Base-by-base conservation (phyloP, 441 rosid genomes). In the Populus hybrid region DNA sequence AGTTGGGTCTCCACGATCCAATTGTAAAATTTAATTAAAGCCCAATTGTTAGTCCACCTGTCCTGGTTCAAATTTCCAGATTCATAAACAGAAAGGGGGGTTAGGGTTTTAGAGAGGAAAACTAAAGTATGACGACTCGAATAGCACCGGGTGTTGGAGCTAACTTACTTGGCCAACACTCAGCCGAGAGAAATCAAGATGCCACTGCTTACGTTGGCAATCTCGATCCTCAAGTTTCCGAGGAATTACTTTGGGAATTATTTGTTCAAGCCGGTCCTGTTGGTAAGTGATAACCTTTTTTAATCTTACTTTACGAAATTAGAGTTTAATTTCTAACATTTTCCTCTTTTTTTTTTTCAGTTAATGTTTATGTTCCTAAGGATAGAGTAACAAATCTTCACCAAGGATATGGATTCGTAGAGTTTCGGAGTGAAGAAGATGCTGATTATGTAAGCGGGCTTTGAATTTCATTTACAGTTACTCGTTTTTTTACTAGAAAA, bases 141-240 rank as follows among this genome's bases (percentile, higher is more conserved):
- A 94, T 96, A 59, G 97, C 99, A 84, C 98, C 98, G 0, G 98
- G 97, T 21, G 99, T 94, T 0, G 98, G 98, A 83, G 99, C 99
- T 4, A 96, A 96, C 86, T 86, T 96, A 81, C 91, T 96, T 0
- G 99, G 98, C 69, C 99, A 96, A 83, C 99, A 96, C 86, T 86
- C 99, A 9, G 95, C 98, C 9, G 99, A 96, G 88, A 86, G 98
- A 69, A 94, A 96, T 78, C 99, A 96, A 82, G 98, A 94, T 76
- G 99, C 99, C 80, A 96, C 98, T 32, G 97, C 94, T 65, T 96
- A 96, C 78, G 99, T 96, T 71, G 98, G 98, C 6, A 89, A 89
- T 79, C 98, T 96, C 81, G 99, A 93, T 78, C 94, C 98, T 46
- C 99, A 94, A 95, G 98, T 94, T 11, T 70, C 90, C 24, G 99